Evolutionary conservation across 2,329 filamentous ascomycete genomes (phyloP).

Genomic region (Aspergillus latus): DNA sequence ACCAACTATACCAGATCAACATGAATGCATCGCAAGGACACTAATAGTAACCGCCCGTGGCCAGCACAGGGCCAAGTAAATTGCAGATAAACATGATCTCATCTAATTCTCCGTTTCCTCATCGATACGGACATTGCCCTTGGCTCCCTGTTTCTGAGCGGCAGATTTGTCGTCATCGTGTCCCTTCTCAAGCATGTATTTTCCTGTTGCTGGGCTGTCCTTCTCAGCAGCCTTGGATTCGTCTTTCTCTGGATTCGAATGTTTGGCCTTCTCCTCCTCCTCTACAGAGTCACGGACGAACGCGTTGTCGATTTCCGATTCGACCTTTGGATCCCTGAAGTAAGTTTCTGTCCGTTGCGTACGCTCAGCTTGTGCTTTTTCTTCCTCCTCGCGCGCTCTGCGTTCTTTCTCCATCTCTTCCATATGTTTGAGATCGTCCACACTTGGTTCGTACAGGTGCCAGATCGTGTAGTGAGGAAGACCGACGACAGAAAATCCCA

Average conservation of each 20-base stretch:
- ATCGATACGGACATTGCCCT: neutral
- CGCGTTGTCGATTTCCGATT: conserved; percentile 90
- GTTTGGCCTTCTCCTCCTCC: conserved; percentile 38
- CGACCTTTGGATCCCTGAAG: conserved; percentile 71
- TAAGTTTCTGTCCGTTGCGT: conserved; percentile 76
- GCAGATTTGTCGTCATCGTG: conserved; percentile 4
- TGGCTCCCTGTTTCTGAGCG: neutral
- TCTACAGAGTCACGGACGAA: conserved; percentile 70
- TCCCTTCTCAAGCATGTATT: conserved; percentile 6
- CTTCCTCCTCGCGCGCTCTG: conserved; percentile 74
- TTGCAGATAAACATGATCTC: neutral
- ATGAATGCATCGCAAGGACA: conserved; percentile 4
- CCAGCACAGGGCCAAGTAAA: conserved; percentile 20
- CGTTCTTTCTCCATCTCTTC: conserved; percentile 95
- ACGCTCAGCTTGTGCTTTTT: conserved; percentile 69
- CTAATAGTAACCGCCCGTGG: conserved; percentile 15
- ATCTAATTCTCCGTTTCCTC: neutral
- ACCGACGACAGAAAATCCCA: conserved; percentile 93
- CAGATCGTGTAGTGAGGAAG: conserved; percentile 98
- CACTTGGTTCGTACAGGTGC: conserved; percentile 99
- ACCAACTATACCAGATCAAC: conserved; percentile 4
- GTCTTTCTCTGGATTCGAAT: conserved; percentile 9
- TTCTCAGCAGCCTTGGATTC: conserved; percentile 24
- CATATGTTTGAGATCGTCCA: conserved; percentile 97
- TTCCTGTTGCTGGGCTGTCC: conserved; percentile 9